Evolutionary conservation across 2,329 filamentous ascomycete genomes (phyloP).

Genomic region (Byssochlamys sp.): DNA sequence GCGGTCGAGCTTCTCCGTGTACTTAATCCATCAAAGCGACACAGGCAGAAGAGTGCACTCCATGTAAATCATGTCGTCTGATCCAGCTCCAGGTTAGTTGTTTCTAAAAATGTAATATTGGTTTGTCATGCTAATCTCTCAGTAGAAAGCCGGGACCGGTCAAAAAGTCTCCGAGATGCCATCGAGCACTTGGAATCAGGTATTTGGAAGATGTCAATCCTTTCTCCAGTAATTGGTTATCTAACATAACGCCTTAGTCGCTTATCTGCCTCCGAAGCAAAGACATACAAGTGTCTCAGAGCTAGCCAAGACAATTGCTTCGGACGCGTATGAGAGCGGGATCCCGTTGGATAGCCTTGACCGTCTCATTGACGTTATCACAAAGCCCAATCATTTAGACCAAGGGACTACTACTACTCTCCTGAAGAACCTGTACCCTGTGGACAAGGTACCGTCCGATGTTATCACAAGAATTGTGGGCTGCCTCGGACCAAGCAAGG

Average conservation of each 20-base stretch:
- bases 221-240: not conserved
- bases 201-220: slow-evolving; percentile 8
- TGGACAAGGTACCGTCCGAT: slow-evolving; percentile 51
- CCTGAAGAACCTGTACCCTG: slow-evolving; percentile 66
- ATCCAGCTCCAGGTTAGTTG: slow-evolving; percentile 10
- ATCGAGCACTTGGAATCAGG: slow-evolving; percentile 30
- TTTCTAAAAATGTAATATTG: not conserved
- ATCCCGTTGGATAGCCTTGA: slow-evolving; percentile 52
- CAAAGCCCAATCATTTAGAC: slow-evolving; percentile 59
- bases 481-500: slow-evolving; percentile 65
- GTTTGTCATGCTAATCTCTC: not conserved
- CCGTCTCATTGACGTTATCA: slow-evolving; percentile 57
- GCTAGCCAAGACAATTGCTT: slow-evolving; percentile 53
- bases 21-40: not conserved
- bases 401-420: slow-evolving; percentile 62
- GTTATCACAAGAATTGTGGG: slow-evolving; percentile 59
- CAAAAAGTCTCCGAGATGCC: slow-evolving; percentile 21
- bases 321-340: slow-evolving; percentile 58
- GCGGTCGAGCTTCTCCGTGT: not conserved
- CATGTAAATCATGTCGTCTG: slow-evolving; percentile 11
- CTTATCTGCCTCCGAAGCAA: slow-evolving; percentile 51
- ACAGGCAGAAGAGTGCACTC: not conserved
- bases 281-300: slow-evolving; percentile 54
- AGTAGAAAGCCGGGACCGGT: slow-evolving; percentile 4
- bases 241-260: slow-evolving; percentile 17